Conservation (phyloP, 2,329 filamentous ascomycete species). For the Magnaporthiopsis rhizophila region DNA sequence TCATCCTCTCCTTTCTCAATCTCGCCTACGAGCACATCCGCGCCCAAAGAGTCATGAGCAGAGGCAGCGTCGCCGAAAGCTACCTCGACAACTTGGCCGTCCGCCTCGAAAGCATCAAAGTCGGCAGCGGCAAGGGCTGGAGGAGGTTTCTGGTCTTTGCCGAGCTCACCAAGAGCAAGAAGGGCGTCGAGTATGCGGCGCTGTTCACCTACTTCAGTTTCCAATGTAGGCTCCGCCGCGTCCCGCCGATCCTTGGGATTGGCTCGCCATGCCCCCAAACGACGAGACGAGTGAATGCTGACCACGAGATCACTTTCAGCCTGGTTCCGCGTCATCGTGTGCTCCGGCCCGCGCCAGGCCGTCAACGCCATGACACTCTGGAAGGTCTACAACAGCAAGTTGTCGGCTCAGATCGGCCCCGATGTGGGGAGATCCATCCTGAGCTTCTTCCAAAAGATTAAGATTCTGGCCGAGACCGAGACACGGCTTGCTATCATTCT, state of each 20-base stretch:
- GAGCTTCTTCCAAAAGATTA: constrained; percentile 79
- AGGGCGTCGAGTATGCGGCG: constrained; percentile 83
- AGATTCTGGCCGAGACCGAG: constrained; percentile 62
- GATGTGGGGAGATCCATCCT: constrained; percentile 55
- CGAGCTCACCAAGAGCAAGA: constrained; percentile 82
- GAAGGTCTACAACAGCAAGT: constrained; percentile 68
- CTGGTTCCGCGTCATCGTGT: constrained; percentile 82
- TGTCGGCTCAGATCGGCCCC: constrained; percentile 48
- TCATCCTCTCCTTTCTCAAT: constrained; percentile 82
- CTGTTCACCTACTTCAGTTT: constrained; percentile 83
- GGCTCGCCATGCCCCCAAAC: too few species aligned
- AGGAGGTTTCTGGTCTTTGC: constrained; percentile 88
- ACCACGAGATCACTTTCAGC: constrained; percentile 34
- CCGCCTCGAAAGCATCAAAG: constrained; percentile 73
- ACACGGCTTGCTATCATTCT: constrained; percentile 75
- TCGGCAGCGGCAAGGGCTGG: constrained; percentile 70
- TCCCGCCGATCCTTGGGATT: background rate
- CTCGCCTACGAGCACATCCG: constrained; percentile 72
- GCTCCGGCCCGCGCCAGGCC: constrained; percentile 84
- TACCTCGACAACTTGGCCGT: constrained; percentile 86
- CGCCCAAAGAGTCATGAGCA: constrained; percentile 71
- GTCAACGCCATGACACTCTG: constrained; percentile 86
- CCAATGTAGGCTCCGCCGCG: constrained; percentile 38
- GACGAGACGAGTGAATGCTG: background rate
- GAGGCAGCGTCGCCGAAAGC: constrained; percentile 81